Evolutionary conservation across 2,329 filamentous ascomycete species (phyloP), one percentile per base, ranked within the genome.

Genomic region (Aspergillus sojae): DNA sequence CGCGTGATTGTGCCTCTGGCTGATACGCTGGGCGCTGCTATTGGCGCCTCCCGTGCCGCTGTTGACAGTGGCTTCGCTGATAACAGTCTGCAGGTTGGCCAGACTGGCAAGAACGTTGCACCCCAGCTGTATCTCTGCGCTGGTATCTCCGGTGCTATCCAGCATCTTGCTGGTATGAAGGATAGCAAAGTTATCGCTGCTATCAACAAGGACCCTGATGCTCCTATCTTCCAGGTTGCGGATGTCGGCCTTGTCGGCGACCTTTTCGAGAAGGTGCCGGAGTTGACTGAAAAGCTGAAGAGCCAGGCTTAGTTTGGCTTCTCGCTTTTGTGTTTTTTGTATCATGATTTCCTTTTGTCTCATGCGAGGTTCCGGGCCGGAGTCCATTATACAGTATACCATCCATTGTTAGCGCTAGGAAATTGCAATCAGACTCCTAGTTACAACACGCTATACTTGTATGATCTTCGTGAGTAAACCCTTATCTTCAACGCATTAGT

Each of bases 81-180:
- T 83, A 99, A 99, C 86, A 97, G 93, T 79, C 83, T 99, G 71
- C 95, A 99, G 82, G 94, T 99, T 68, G 95, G 95, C 53, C 95
- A 99, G 85, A 99, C 95, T 16, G 95, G 95, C 74, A 99, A 99
- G 87, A 96, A 98, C 66, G 94, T 99, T 60, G 95, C 95, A 54
- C 95, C 95, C 64, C 90, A 99, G 79, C 83, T 99, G 65, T 99
- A 99, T 78, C 86, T 99, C 70, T 96, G 93, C 60, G 94, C 94
- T 14, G 95, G 95, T 75, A 98, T 99, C 72, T 97, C 93, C 10
- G 95, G 95, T 60, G 95, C 95, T 26, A 99, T 99, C 71, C 95
- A 99, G 82, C 95, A 99, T 84, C 81, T 99, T 80, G 95, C 95
- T 36, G 95, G 95, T 76, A 99, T 99, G 95, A 99, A 99, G 86